Base-by-base conservation (phyloP, 2,329 filamentous ascomycete species). In the Fusarium coffeatum region DNA sequence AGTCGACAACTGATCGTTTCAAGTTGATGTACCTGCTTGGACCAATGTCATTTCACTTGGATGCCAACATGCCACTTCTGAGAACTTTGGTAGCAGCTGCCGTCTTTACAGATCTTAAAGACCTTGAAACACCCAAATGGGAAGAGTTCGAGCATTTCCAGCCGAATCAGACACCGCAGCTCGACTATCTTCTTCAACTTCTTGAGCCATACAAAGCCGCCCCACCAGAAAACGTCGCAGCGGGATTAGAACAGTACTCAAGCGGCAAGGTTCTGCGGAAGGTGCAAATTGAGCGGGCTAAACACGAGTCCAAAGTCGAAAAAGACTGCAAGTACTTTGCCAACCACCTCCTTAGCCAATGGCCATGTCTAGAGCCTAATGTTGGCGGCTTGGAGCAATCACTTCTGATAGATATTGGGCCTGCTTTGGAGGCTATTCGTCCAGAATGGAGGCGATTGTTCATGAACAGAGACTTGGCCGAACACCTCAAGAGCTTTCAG, bases 361-460 rank as follows among this genome's bases (percentile, higher is more conserved):
- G 74, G 74, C 74, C 74, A 16, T 75, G 74, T 25, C 11, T 73
- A 4, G 69, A 76, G 20, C 74, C 74, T 5, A 73, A 22, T 53
- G 47, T 64, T 10, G 18, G 43, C 11, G 69, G 61, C 4, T 27
- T 76, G 3, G 40, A 64, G 9, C 40, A 45, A 10, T 48, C 64
- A 20, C 25, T 75, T 4, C 45, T 76, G 30, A 49, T 76, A n/a
- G 74, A 76, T 8, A 59, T 76, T 4, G 66, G 56, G 9, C 47
- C 61, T 27, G 74, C 72, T 8, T 45, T 76, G 50, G 67, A 73
- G 23, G 68, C 64, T 8, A 69, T 76, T 13, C 65, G 74, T 5
- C 61, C 74, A 15, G 74, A 76, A 59, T 76, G 73, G 73, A 74
- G 53, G 45, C 69, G 73, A 4, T 40, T 75, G 8, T 74, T 59